Percentiles rank a stretch among this genome's conserved stretches.
Evolutionary conservation across 2,329 filamentous ascomycete genomes (phyloP).

Genomic region (Chaetoscypha palmicola): DNA sequence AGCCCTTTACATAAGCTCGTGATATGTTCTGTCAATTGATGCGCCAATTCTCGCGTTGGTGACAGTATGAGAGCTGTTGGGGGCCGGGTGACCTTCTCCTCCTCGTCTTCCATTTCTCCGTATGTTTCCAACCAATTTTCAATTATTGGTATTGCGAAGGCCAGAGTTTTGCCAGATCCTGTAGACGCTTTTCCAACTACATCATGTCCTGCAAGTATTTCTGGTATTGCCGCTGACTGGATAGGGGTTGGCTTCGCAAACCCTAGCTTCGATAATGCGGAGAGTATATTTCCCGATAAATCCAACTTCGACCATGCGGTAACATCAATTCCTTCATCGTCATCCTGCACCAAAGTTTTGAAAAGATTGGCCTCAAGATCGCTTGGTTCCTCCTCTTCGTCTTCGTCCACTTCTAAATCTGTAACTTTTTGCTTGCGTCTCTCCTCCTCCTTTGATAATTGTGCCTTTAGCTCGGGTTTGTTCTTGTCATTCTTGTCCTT

Average conservation of each 20-base stretch:
- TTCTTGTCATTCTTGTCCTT: slow-evolving; percentile 23
- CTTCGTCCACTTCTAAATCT: slow-evolving; percentile 21
- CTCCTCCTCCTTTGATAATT: too few species aligned
- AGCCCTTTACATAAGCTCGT: slow-evolving; percentile 61
- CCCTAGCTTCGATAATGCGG: slow-evolving; percentile 69
- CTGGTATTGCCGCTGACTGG: slow-evolving; percentile 71
- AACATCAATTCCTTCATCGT: slow-evolving; percentile 60
- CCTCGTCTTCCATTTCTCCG: slow-evolving; percentile 35
- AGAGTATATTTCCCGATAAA: slow-evolving; percentile 64
- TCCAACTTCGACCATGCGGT: slow-evolving; percentile 72
- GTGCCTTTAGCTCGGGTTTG: slow-evolving; percentile 27
- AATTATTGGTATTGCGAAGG: slow-evolving; percentile 88
- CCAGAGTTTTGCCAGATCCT: slow-evolving; percentile 92
- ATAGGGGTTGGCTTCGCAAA: slow-evolving; percentile 79
- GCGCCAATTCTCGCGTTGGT: slow-evolving; percentile 86
- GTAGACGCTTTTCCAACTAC: slow-evolving; percentile 95
- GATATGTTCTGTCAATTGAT: slow-evolving; percentile 82
- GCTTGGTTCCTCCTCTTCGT: slow-evolving; percentile 27
- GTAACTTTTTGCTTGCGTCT: too few species aligned
- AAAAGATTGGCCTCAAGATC: slow-evolving; percentile 26
- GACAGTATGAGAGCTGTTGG: slow-evolving; percentile 78
- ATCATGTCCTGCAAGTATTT: slow-evolving; percentile 76
- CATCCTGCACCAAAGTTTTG: slow-evolving; percentile 43
- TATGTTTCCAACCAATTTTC: slow-evolving; percentile 65
- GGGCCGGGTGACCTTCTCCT: slow-evolving; percentile 33